Evolutionary conservation across 495 filamentous ascomycete genomes (phyloP).

Genomic region (Penicillium pancosmium): DNA sequence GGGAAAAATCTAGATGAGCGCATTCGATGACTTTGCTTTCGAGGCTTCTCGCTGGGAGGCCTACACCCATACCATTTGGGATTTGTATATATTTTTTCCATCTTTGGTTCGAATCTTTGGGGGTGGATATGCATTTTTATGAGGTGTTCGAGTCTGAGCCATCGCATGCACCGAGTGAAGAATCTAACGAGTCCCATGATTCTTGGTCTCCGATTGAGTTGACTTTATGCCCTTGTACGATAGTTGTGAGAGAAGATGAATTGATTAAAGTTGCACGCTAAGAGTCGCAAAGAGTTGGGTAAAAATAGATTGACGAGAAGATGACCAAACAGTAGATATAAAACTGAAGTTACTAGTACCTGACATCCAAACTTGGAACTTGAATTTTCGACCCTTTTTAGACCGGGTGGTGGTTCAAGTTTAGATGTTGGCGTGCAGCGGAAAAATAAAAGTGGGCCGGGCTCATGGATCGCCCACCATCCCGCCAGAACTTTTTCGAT

Average conservation of each 20-base stretch:
- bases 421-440: background rate
- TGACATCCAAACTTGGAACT: too few species aligned
- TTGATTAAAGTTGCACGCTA: background rate
- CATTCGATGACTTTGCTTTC: conserved; percentile 3
- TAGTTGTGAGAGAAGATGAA: conserved; percentile 1
- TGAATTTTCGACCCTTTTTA: too few species aligned
- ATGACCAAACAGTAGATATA: background rate
- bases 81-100: conserved; percentile 28
- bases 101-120: conserved; percentile 4
- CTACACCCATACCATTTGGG: conserved; percentile 21
- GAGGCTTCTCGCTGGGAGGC: conserved; percentile 18
- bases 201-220: background rate
- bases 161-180: conserved; percentile 4
- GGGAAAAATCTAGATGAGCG: background rate
- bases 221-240: conserved; percentile 4
- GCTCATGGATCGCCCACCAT: conserved; percentile 13
- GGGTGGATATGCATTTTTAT: background rate
- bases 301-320: background rate
- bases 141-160: conserved; percentile 1
- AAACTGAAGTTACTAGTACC: too few species aligned
- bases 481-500: conserved; percentile 18
- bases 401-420: too few species aligned
- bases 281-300: background rate
- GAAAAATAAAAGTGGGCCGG: conserved; percentile 19
- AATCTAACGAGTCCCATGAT: background rate